Evolutionary conservation across 2,329 filamentous ascomycete genomes (phyloP), one percentile per base, ranked within the genome.

Genomic region (Hymenoscyphus repandus): DNA sequence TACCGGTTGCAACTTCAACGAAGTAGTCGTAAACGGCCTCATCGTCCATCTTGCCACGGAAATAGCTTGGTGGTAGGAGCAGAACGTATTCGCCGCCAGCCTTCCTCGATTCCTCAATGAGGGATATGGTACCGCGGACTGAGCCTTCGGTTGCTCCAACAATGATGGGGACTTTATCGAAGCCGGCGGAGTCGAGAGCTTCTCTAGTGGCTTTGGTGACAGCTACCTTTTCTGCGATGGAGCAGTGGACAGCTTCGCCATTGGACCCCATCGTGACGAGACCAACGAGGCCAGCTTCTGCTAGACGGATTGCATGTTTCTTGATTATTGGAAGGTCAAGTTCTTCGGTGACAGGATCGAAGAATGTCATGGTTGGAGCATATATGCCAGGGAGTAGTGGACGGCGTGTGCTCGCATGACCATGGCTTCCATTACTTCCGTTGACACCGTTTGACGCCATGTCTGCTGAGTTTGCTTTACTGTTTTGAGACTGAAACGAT

Each of bases 231-330:
- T 95, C 90, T 55, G 85, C 80, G 40, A 82, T 80, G 48, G 85
- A 88, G 63, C 91, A 84, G 73, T 95, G 89, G 50, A 90, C 86
- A 20, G 90, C 89, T 73, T 95, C 90, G 54, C 90, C 90, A 70
- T 95, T 95, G 60, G 89, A 95, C 55, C 90, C 90, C 85, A 93
- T 90, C 59, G 85, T 86, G 39, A 93, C 87, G 22, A 95, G 78
- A 33, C 90, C 90, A 43, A 84, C 87, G 10, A 95, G 80, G 7
- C 90, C 90, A 51, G 82, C 86, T 66, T 83, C 75, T 36, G 84
- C 86, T 43, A 95, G 81, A 43, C 89, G 85, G 59, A 88, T 81
- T 20, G 88, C 86, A 66, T 95, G 90, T 65, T 80, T 85, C 70
- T 88, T 87, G 72, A 93, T 88, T 53, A 80, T 79, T 33, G 86